phyloP scores from a whole-genome alignment of 2,329 filamentous ascomycete genomes.

The Clonostachys solani region DNA sequence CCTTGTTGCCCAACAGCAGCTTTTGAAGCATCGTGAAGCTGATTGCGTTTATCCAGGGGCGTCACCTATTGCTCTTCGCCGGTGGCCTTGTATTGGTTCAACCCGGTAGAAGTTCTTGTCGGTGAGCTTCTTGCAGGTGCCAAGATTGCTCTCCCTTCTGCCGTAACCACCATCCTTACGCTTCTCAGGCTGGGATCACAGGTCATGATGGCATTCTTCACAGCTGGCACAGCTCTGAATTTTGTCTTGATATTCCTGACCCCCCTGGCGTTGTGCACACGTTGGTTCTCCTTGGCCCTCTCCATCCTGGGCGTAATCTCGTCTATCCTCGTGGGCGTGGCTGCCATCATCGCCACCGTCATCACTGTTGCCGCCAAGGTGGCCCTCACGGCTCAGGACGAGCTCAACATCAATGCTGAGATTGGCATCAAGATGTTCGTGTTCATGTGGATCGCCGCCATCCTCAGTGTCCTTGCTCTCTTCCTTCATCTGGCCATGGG shows the following conservation, averaged over 20 bases:
- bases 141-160: conserved; percentile 72
- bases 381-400: conserved; percentile 65
- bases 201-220: conserved; percentile 87
- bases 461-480: conserved; percentile 64
- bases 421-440: conserved; percentile 73
- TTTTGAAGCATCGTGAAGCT: background rate
- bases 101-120: conserved; percentile 78
- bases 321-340: conserved; percentile 64
- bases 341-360: conserved; percentile 71
- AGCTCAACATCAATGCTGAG: conserved; percentile 70
- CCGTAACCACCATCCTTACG: conserved; percentile 68
- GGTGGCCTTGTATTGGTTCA: conserved; percentile 78
- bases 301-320: conserved; percentile 64
- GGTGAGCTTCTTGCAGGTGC: conserved; percentile 78
- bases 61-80: conserved; percentile 74
- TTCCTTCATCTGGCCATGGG: conserved; percentile 70
- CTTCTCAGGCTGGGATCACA: conserved; percentile 72
- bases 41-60: conserved; percentile 38
- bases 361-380: conserved; percentile 81
- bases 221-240: conserved; percentile 65
- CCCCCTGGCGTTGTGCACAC: conserved; percentile 47
- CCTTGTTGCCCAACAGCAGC: background rate
- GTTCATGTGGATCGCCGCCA: conserved; percentile 84
- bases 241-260: conserved; percentile 69
- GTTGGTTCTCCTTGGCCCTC: conserved; percentile 64